These are phyloP conservation scores for Reticulascus tulasneorum DNA, from an alignment of 2,329 filamentous ascomycete species.

Conservation along the genomic window DNA sequence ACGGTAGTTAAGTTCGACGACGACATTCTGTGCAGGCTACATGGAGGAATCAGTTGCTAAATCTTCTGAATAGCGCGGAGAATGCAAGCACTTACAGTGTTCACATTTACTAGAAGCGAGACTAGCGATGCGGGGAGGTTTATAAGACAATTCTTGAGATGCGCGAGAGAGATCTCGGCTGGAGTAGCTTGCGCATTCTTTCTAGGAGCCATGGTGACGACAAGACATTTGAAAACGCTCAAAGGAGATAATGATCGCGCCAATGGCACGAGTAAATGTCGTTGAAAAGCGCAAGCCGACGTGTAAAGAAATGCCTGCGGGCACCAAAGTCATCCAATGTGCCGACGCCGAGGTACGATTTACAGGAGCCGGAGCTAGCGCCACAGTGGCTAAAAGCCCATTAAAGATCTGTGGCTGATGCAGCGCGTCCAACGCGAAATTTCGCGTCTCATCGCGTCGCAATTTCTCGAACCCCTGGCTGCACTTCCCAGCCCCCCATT, in stretches of 20 bases:
- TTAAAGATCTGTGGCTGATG: constrained; percentile 9
- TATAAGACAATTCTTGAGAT: constrained; percentile 90
- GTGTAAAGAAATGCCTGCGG: too few species aligned
- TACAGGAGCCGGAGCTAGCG: constrained; percentile 2
- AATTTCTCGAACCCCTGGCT: constrained; percentile 16
- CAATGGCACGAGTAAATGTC: too few species aligned
- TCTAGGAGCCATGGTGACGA: constrained; percentile 40
- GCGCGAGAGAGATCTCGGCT: constrained; percentile 80
- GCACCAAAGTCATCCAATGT: too few species aligned
- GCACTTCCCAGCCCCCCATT: constrained; percentile 21
- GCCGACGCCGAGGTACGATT: constrained; percentile 21
- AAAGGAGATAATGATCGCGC: too few species aligned
- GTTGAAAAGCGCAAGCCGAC: too few species aligned
- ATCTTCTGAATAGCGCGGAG: not conserved
- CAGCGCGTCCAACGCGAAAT: constrained; percentile 16
- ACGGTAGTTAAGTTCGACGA: constrained; percentile 84
- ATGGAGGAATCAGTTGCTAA: not conserved
- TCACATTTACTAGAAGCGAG: constrained; percentile 79
- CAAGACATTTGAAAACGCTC: too few species aligned
- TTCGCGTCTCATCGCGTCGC: constrained; percentile 13
- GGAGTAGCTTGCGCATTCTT: constrained; percentile 61
- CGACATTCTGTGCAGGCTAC: constrained; percentile 92
- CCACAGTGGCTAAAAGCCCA: constrained; percentile 9
- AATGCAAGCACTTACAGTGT: constrained; percentile 63
- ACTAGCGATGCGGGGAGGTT: constrained; percentile 86